These are phyloP conservation scores for Grosmannia serpens DNA, from an alignment of 2,329 filamentous ascomycete species.

Conservation along the genomic window DNA sequence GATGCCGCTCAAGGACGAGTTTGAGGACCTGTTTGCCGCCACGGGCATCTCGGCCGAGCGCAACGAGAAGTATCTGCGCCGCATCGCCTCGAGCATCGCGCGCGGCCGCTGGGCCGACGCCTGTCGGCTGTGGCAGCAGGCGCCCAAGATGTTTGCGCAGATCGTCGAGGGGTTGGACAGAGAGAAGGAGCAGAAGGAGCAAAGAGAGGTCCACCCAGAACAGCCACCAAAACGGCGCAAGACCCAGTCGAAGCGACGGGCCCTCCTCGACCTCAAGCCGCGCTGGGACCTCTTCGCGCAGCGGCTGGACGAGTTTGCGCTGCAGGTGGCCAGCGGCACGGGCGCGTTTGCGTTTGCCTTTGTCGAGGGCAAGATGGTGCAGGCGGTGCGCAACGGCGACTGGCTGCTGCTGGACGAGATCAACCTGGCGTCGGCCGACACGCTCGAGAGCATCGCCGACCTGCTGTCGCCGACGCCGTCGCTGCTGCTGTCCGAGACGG, in stretches of 20 bases:
- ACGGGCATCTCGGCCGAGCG: slow-evolving; percentile 78
- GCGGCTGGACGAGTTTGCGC: slow-evolving; percentile 66
- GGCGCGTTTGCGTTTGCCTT: slow-evolving; percentile 87
- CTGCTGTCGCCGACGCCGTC: slow-evolving; percentile 68
- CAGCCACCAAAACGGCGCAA: slow-evolving; percentile 25
- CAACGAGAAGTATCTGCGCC: slow-evolving; percentile 77
- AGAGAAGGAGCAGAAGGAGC: slow-evolving; percentile 15
- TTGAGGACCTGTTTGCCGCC: slow-evolving; percentile 75
- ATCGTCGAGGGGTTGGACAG: slow-evolving; percentile 46
- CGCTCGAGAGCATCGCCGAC: slow-evolving; percentile 85
- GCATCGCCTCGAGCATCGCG: slow-evolving; percentile 66
- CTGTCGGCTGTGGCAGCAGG: slow-evolving; percentile 78
- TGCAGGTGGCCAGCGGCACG: slow-evolving; percentile 56
- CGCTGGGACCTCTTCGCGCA: slow-evolving; percentile 74
- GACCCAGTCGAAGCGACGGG: slow-evolving; percentile 41
- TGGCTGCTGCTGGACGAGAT: slow-evolving; percentile 98
- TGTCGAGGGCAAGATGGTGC: slow-evolving; percentile 89
- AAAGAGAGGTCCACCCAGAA: slow-evolving; percentile 19
- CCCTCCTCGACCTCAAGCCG: slow-evolving; percentile 43
- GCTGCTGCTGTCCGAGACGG: slow-evolving; percentile 82
- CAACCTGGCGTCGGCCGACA: slow-evolving; percentile 89
- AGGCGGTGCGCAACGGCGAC: slow-evolving; percentile 89
- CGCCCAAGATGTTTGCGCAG: slow-evolving; percentile 73
- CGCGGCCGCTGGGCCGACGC: slow-evolving; percentile 82
- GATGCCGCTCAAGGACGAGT: slow-evolving; percentile 84